Base-by-base conservation (phyloP, 768 basidiomycete genomes). In the Suillus cothurnatus region DNA sequence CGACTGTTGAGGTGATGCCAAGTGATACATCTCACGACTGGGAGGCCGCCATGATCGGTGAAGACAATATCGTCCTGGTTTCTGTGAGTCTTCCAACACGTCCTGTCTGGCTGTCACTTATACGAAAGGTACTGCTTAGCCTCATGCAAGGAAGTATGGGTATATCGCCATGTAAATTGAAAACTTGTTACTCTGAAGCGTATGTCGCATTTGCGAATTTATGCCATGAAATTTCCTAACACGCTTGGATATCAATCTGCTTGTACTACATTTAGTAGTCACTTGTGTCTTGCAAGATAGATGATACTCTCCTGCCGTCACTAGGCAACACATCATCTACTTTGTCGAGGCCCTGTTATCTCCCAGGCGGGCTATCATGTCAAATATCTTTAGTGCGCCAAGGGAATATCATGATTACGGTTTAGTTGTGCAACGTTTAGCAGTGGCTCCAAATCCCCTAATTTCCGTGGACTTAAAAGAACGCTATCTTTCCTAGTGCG, bases 11-110 rank as follows among this genome's bases (percentile, higher is more conserved):
- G 8, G n/a, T 58, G n/a, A 38, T 55, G 26, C 21, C 57, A 5
- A 63, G 34, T 61, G 41, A 32, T 34, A 5, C 57, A 11, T 3
- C 23, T 41, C 19, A 41, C 19, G 69, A 68, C 12, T 77, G 76
- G 74, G 71, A 72, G 5, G 72, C 75, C 43, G 70, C 70, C 31
- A 80, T 80, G 80, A 70, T 80, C 15, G 71, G 76, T 6, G 79
- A 80, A 64, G 71, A 80, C 59, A 72, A 73, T 23, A 69, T 80
- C 28, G 53, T 80, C 2, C 68, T 77, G 63, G 74, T 80, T 43
- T 71, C 76, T 65, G 79, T 78, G 63, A 62, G 71, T 32, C 34
- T 38, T 41, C 2, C 21, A n/a, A 28, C 19, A 28, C 14, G 19
- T 28, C n/a, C 1, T 41, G n/a, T 15, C 4, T 61, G 6, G 8